Percentiles rank a stretch among this genome's conserved stretches.
Conservation (phyloP, 2,329 filamentous ascomycete species). For the Cytospora leucostoma region DNA sequence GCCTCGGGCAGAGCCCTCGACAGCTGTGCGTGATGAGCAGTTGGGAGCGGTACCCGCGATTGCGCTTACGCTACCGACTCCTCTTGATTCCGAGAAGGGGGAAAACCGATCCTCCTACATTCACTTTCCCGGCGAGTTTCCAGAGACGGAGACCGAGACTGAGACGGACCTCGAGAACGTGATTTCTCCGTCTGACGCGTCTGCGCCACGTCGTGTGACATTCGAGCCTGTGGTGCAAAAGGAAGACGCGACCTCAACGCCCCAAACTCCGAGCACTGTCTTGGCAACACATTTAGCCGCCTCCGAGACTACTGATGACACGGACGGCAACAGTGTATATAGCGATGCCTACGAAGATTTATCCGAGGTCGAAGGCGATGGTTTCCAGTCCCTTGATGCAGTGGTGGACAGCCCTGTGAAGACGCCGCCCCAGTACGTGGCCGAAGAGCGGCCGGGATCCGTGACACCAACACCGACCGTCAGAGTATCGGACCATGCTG, state of each 20-base stretch:
- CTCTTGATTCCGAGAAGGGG: constrained; percentile 33
- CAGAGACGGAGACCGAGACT: constrained; percentile 44
- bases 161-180: constrained; percentile 18
- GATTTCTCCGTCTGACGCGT: constrained; percentile 5
- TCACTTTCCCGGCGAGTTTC: constrained; percentile 62
- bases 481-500: background rate
- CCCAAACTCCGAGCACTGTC: constrained; percentile 31
- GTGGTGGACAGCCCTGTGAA: constrained; percentile 62
- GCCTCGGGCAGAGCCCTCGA: constrained; percentile 1
- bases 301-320: constrained; percentile 42
- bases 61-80: constrained; percentile 48
- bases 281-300: constrained; percentile 30
- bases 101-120: constrained; percentile 41
- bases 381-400: constrained; percentile 73
- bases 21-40: constrained; percentile 3
- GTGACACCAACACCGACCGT: constrained; percentile 7
- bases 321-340: constrained; percentile 62
- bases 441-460: background rate
- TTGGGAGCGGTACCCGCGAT: constrained; percentile 44
- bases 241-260: constrained; percentile 25
- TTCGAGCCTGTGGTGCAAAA: constrained; percentile 33
- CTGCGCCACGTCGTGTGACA: constrained; percentile 21
- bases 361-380: constrained; percentile 63
- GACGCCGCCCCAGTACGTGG: constrained; percentile 14
- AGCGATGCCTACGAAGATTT: constrained; percentile 78